These are phyloP conservation scores for Cystobasidium sp. DNA, from an alignment of 1,284 basidiomycete genomes.

Conservation along the genomic window DNA sequence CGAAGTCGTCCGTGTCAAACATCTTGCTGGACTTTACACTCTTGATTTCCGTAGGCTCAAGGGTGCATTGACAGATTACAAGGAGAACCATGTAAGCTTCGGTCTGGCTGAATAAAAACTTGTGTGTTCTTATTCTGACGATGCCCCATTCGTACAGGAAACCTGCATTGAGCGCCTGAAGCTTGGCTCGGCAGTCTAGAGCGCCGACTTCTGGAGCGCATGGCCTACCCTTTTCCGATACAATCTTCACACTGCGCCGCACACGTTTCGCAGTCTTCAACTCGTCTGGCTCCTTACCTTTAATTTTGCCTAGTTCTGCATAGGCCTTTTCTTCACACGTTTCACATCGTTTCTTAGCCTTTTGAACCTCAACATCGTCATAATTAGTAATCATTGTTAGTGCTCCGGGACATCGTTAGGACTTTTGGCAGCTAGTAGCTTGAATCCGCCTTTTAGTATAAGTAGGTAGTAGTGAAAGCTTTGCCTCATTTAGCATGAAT, in stretches of 20 bases:
- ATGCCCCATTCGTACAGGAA: conserved; percentile 8
- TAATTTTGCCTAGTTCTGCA: too few species aligned
- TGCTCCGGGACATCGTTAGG: background rate
- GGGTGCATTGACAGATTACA: conserved; percentile 82
- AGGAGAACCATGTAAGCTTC: conserved; percentile 37
- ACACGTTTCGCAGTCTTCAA: too few species aligned
- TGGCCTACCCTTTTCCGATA: too few species aligned
- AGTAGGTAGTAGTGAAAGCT: background rate
- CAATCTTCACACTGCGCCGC: too few species aligned
- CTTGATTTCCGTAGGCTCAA: conserved; percentile 87
- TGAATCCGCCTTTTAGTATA: background rate
- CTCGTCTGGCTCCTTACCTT: too few species aligned
- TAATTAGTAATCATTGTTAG: conserved; percentile 11
- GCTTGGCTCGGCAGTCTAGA: conserved; percentile 16
- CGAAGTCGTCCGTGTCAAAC: conserved; percentile 83
- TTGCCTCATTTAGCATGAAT: conserved; percentile 7
- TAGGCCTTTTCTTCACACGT: too few species aligned
- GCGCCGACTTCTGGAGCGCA: too few species aligned
- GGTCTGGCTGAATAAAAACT: background rate
- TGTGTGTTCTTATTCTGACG: background rate
- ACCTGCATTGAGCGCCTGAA: conserved; percentile 37
- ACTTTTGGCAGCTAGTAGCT: too few species aligned
- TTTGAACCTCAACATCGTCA: background rate
- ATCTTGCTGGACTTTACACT: conserved; percentile 82
- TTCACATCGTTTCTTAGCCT: background rate